phyloP scores from a whole-genome alignment of 345 rosid genomes.

The Syzygium grande region DNA sequence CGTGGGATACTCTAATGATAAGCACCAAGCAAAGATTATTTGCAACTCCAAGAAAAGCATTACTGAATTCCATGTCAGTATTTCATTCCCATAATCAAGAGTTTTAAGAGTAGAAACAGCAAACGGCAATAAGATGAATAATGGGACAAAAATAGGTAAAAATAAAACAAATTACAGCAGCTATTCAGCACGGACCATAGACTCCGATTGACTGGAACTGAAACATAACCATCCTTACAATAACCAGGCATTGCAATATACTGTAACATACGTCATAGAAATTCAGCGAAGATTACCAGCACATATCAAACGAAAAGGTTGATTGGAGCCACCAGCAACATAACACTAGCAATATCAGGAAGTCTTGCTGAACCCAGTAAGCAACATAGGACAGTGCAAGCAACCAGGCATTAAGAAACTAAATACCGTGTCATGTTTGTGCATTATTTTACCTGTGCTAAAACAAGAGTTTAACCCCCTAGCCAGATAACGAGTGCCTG shows the following conservation, averaged over 20 bases:
- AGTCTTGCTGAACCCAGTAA: neutral
- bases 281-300: neutral
- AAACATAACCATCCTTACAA: neutral
- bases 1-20: neutral
- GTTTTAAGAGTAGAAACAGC: neutral
- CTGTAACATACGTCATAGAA: neutral
- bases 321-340: neutral
- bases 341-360: neutral
- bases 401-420: neutral
- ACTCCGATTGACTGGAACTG: neutral
- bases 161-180: neutral
- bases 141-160: neutral
- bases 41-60: neutral
- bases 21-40: neutral
- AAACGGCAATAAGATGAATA: neutral
- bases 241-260: neutral
- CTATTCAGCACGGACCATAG: neutral
- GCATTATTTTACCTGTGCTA: conserved; percentile 69
- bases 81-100: neutral
- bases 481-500: conserved; percentile 98
- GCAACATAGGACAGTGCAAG: neutral
- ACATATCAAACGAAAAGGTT: neutral
- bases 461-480: conserved; percentile 96
- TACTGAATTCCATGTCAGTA: neutral
- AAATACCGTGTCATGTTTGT: neutral